Evolutionary conservation across 352 stramenopile genomes (phyloP), one percentile per base, ranked within the genome.

Genomic region (Phytophthora melonis): DNA sequence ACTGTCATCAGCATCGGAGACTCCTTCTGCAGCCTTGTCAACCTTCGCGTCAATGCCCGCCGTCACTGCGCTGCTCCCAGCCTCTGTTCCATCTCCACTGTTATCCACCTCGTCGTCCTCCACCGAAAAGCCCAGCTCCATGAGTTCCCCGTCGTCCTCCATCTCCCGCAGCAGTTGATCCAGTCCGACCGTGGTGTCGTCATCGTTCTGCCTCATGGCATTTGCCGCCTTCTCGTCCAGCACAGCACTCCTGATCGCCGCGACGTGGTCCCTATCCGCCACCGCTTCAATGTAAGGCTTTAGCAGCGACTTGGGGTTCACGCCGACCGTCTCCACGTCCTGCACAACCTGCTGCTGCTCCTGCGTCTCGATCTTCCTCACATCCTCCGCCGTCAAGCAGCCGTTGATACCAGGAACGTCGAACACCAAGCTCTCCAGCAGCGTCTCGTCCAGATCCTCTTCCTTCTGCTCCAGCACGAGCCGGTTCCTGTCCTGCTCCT

Each of bases 121-220:
- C 3, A 90, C 25, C 9, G 69, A 77, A n/a, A 95, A 93, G 14
- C 86, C 87, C 0, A 93, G 58, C 39, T 85, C 86, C 4, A 70
- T 75, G 2, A 91, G 65, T 49, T 92, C 86, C 43, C 86, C 85
- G 70, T 93, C 86, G 49, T 90, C 82, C 49, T 93, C 82, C 60
- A 93, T 77, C 62, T 93, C 88, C 39, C 81, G 77, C 14, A 93
- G 72, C 63, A 95, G 70, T 58, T 93, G 77, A 58, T 95, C 86
- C 23, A 93, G 68, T 55, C 82, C 86, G 3, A 93, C 72, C 5
- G 86, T 88, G 32, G 82, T 65, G 39, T 78, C 90, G 30, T 87
- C 80, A 50, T 82, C 77, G 21, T 71, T 81, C 56, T 81, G 79
- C 7, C 76, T 67, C 83, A 93, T 93, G 8, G 79, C 81, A 19